Base-by-base conservation (phyloP, 2,329 filamentous ascomycete genomes). In the Colletotrichum sp. region DNA sequence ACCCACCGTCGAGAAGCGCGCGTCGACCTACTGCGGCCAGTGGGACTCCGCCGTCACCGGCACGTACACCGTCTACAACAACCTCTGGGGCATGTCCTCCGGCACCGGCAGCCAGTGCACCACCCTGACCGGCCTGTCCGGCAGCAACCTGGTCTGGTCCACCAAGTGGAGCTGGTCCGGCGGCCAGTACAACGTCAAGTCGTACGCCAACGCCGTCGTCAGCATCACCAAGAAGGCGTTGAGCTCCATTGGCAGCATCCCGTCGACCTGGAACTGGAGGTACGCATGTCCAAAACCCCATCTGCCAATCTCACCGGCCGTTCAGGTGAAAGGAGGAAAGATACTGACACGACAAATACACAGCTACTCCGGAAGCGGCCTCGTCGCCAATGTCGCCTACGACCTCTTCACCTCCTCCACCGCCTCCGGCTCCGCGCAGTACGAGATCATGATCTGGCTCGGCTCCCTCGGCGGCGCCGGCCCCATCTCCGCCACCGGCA, bases 381-480 rank as follows among this genome's bases (percentile, higher is more conserved):
- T 84, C 66, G 83, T 91, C 31, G 87, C 89, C 51, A 85, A 92
- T 78, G 90, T 93, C 3, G 83, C 90, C 16, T 92, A 92, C 79
- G 90, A 92, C 79, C 81, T 92, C 54, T 92, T 92, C 84, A 90
- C 90, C 36, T 83, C 84, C 16, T 82, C 83, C 18, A 84, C 86
- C 15, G 84, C 84, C 13, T 82, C 86, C 2, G 81, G 80, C 61
- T 79, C 72, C 8, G 78, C 87, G 33, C 83, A 90, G 78, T 91
- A 91, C 80, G 91, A 93, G 82, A 86, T 93, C 80, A 93, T 93
- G 91, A 85, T 93, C 78, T 93, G 91, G 91, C 84, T 92, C 59
- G 87, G 84, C 3, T 86, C 87, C 4, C 83, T 90, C 61, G 91
- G 90, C 34, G 90, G 89, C 68, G 90, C 90, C 2, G 88, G 88